Evolutionary conservation across 1,139 yeast species (phyloP), one percentile per base, ranked within the genome.

Genomic region (Arxiozyma heterogenica): DNA sequence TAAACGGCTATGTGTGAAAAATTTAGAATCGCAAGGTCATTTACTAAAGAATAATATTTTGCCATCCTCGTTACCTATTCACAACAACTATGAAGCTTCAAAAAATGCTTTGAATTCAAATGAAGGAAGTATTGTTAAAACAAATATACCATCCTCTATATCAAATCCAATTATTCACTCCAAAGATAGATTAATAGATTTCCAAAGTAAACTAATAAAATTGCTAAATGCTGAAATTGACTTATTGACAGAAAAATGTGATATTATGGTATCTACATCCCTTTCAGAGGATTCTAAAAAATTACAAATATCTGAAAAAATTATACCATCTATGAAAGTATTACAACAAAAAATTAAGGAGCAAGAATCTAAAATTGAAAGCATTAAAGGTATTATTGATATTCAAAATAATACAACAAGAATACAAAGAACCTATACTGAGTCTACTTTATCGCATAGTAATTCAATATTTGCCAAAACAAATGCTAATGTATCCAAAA

Each of bases 251-350:
- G 54, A 58, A 22, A 68, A 66, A 56, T 66, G 70, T 51, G 54
- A 53, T 9, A 58, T 66, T 7, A 57, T 68, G 44, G 69, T 65
- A 53, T 66, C 71, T 1, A 65, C 71, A 3, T 64, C 69, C 1
- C 51, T 68, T 23, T 66, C 70, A n/a, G 68, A 66, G 52, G 70
- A 64, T 54, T 59, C 60, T 21, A 67, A 68, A 52, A 58, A 54
- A 30, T 41, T 51, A 1, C 22, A 51, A 22, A 42, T 51, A 34
- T 47, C 50, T 11, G 39, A 51, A 30, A 34, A 34, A 17, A 59
- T 67, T 7, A 59, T 60, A 43, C 69, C 70, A 3, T 53, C 55
- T n/a, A 51, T 64, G 4, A 7, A 21, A 11, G 8, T 38, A 1
- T 44, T 51, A 30, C 41, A 51, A 12, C 23, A 15, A 6, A 23